Percentiles rank a stretch among this genome's conserved stretches.
Conservation (phyloP, 148 eudicot species). For the Amaranthus hypochondriacus region DNA sequence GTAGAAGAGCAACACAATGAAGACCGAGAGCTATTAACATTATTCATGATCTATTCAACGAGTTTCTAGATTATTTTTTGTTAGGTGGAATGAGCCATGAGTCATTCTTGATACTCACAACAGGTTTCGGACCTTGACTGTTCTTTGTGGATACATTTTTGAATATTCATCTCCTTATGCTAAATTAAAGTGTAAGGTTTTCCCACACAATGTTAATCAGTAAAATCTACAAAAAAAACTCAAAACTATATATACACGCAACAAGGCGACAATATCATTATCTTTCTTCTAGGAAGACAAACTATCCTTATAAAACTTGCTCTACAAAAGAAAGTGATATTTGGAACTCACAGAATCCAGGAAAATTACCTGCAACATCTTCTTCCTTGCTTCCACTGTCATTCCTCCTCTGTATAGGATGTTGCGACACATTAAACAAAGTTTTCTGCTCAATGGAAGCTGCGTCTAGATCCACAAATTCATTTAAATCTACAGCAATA, state of each 20-base stretch:
- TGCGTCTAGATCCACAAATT: slow-evolving; percentile 32
- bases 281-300: neutral
- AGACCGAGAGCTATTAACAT: too few relatives aligned
- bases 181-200: neutral
- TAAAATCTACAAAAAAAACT: neutral
- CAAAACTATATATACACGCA: neutral
- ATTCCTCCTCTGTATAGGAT: slow-evolving; percentile 51
- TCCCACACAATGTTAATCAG: neutral
- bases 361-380: slow-evolving; percentile 40
- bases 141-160: neutral
- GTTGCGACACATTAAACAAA: slow-evolving; percentile 46
- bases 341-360: neutral
- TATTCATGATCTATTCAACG: too few relatives aligned
- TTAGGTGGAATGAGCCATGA: too few relatives aligned
- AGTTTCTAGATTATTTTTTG: too few relatives aligned
- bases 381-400: slow-evolving; percentile 28
- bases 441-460: slow-evolving; percentile 21
- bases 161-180: neutral
- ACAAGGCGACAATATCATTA: neutral
- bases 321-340: too few relatives aligned
- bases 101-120: too few relatives aligned
- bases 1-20: too few relatives aligned
- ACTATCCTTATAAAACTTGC: neutral
- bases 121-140: too few relatives aligned
- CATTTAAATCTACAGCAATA: slow-evolving; percentile 70